Conservation (phyloP, 129 eudicot species). For the Artemisia tridentata region DNA sequence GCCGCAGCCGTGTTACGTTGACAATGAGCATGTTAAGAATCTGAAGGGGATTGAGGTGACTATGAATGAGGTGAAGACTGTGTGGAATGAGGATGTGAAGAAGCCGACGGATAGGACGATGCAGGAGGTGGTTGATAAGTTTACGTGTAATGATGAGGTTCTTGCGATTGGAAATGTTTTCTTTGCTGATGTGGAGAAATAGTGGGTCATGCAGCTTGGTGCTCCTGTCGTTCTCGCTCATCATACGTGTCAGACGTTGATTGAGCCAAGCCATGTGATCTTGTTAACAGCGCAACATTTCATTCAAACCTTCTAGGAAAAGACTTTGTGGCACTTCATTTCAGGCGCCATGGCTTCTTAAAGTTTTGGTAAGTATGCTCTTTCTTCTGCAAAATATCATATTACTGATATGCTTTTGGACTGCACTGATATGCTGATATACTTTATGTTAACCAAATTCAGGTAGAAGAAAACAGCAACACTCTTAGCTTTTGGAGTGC, state of each 20-base stretch:
- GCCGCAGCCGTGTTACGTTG: conserved; percentile 75
- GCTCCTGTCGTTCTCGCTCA: conserved; percentile 97
- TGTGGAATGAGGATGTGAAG: conserved; percentile 92
- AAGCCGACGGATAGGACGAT: conserved; percentile 63
- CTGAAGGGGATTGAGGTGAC: conserved; percentile 66
- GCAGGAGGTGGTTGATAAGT: conserved; percentile 63
- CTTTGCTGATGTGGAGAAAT: conserved; percentile 91
- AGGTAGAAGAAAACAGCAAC: too few relatives aligned
- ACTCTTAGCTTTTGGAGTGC: too few relatives aligned
- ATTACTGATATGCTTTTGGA: not conserved
- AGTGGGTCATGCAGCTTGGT: conserved; percentile 95
- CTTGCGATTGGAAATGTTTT: conserved; percentile 95
- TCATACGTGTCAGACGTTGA: conserved; percentile 74
- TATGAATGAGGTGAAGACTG: conserved; percentile 55
- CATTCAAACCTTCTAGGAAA: conserved; percentile 80
- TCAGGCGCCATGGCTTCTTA: conserved; percentile 91
- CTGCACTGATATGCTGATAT: not conserved
- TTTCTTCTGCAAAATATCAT: conserved; percentile 1
- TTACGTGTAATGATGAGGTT: conserved; percentile 64
- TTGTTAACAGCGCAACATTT: conserved; percentile 93
- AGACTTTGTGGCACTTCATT: conserved; percentile 79
- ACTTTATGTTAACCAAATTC: too few relatives aligned
- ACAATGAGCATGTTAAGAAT: conserved; percentile 85
- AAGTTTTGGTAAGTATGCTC: conserved; percentile 73
- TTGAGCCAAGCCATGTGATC: conserved; percentile 83